Evolutionary conservation across 2,329 filamentous ascomycete species (phyloP).

Genomic region (Gliomastix tumulicola): DNA sequence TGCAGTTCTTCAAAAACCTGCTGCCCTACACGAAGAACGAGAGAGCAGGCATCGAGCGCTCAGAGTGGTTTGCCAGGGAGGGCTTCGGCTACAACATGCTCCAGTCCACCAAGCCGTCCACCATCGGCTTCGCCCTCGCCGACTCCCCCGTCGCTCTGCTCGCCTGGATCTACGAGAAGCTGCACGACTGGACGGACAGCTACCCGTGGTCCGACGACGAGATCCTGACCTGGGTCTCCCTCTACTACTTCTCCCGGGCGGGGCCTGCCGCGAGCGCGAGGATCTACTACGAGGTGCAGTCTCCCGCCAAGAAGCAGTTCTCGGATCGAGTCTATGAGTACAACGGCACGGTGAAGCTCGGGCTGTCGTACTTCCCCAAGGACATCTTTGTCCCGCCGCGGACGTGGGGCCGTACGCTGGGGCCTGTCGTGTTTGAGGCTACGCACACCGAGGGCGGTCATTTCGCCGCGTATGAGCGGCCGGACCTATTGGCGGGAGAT

Average conservation of each 20-base stretch:
- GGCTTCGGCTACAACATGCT: conserved; percentile 29
- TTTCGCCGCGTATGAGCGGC: conserved; percentile 4
- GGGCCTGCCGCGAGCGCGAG: conserved; percentile 58
- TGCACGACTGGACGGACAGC: conserved; percentile 65
- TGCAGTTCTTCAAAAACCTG: conserved; percentile 45
- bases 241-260: conserved; percentile 62
- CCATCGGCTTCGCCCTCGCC: conserved; percentile 60
- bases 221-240: conserved; percentile 62
- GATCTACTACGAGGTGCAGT: conserved; percentile 75
- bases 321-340: conserved; percentile 13
- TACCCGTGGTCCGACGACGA: conserved; percentile 70
- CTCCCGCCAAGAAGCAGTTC: conserved; percentile 41
- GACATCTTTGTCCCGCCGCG: conserved; percentile 47
- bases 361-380: conserved; percentile 45
- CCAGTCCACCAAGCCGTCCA: conserved; percentile 63
- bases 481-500: conserved; percentile 2
- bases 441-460: conserved; percentile 3
- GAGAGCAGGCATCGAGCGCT: conserved; percentile 39
- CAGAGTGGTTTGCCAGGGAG: conserved; percentile 48
- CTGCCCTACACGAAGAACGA: conserved; percentile 36
- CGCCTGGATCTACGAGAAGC: conserved; percentile 76
- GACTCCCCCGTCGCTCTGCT: conserved; percentile 66
- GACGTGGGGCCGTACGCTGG: conserved; percentile 30
- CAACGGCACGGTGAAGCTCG: conserved; percentile 24
- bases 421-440: conserved; percentile 2